phyloP scores from a whole-genome alignment of 1,284 basidiomycete genomes.

The Puccinia horiana region DNA sequence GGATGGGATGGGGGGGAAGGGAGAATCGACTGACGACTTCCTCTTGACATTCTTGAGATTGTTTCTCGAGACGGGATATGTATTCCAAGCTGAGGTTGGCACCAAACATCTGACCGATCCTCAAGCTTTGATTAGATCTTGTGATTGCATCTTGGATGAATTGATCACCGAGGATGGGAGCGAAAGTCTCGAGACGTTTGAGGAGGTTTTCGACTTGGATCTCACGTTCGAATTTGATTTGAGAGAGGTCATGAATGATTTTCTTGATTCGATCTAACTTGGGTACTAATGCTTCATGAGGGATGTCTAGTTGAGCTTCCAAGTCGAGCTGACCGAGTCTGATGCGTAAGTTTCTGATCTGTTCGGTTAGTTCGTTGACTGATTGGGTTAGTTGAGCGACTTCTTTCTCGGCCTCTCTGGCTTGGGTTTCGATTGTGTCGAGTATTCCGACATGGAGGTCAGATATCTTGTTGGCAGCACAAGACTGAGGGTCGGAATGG shows the following conservation, averaged over 20 bases:
- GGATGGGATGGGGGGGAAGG: background rate
- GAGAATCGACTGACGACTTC: slow-evolving; percentile 25
- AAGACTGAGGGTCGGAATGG: slow-evolving; percentile 29
- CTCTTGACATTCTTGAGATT: slow-evolving; percentile 11
- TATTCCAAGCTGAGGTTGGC: slow-evolving; percentile 35
- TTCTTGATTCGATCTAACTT: slow-evolving; percentile 14
- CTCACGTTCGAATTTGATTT: slow-evolving; percentile 31
- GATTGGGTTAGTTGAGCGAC: slow-evolving; percentile 24
- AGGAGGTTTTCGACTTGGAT: slow-evolving; percentile 28
- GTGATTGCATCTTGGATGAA: slow-evolving; percentile 12
- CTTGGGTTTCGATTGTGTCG: slow-evolving; percentile 37
- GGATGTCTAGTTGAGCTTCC: background rate
- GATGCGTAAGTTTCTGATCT: slow-evolving; percentile 24
- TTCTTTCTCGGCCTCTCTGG: slow-evolving; percentile 34
- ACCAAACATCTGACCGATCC: slow-evolving; percentile 30
- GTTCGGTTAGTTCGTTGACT: slow-evolving; percentile 17
- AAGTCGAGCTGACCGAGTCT: slow-evolving; percentile 33
- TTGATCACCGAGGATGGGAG: slow-evolving; percentile 29
- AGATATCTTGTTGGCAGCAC: slow-evolving; percentile 34
- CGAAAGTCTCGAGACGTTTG: slow-evolving; percentile 20
- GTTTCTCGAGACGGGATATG: slow-evolving; percentile 14
- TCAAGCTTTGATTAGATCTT: slow-evolving; percentile 7
- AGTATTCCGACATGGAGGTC: slow-evolving; percentile 36
- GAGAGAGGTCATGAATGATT: slow-evolving; percentile 16
- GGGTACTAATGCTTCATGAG: slow-evolving; percentile 29